Conservation (phyloP, 1,139 yeast species). For the Suhomyces kunorum region DNA sequence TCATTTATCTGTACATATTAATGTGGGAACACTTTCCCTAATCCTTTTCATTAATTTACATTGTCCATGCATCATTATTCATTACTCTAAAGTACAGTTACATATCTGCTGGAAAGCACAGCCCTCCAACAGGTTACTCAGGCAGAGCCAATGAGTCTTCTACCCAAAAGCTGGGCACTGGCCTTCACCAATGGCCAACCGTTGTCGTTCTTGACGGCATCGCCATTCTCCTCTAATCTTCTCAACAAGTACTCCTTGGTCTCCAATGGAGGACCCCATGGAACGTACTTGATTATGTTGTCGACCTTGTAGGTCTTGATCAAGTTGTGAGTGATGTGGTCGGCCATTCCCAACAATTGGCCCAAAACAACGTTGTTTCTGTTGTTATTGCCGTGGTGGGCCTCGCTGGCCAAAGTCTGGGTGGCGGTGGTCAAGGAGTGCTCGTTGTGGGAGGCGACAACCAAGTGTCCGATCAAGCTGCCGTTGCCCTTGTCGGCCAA, state of each 20-base stretch:
- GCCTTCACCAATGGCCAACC: conserved; percentile 76
- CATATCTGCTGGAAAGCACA: conserved; percentile 2
- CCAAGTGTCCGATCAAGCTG: conserved; percentile 74
- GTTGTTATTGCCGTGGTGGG: conserved; percentile 32
- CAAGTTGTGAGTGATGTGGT: conserved; percentile 77
- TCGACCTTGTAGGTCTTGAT: conserved; percentile 63
- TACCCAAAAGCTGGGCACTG: conserved; percentile 45
- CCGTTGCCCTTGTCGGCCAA: conserved; percentile 45
- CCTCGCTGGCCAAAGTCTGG: conserved; percentile 42
- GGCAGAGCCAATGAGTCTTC: conserved; percentile 36
- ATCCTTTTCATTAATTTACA: conserved; percentile 1
- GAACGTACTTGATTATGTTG: conserved; percentile 88
- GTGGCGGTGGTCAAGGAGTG: conserved; percentile 77
- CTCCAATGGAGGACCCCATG: conserved; percentile 97
- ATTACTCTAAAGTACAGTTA: conserved; percentile 7
- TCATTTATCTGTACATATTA: too few relatives aligned
- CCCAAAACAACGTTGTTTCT: conserved; percentile 77
- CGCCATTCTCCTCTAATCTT: conserved; percentile 95
- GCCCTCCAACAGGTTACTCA: conserved; percentile 4
- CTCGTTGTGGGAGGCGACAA: conserved; percentile 89
- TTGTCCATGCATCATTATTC: conserved; percentile 5
- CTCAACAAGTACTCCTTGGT: conserved; percentile 88
- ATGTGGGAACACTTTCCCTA: too few relatives aligned
- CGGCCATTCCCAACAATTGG: conserved; percentile 96
- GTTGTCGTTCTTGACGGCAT: conserved; percentile 86